Conservation (phyloP, 805 yeast genomes). For the Nakazawaea ishiwadae region DNA sequence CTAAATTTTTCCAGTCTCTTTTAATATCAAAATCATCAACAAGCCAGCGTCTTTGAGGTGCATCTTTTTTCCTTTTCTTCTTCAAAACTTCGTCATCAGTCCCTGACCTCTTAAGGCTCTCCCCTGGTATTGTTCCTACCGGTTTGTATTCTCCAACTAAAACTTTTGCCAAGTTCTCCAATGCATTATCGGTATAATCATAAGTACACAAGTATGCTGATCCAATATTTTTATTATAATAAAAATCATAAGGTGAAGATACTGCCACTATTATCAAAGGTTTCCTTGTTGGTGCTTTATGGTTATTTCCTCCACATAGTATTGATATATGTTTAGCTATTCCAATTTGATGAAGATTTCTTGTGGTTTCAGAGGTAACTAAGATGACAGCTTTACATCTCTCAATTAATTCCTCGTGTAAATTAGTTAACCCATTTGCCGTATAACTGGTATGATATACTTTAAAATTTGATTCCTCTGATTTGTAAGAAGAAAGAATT, state of each 20-base stretch:
- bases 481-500: slow-evolving; percentile 32
- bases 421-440: slow-evolving; percentile 48
- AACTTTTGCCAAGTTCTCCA: slow-evolving; percentile 43
- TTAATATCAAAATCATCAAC: slow-evolving; percentile 49
- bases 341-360: slow-evolving; percentile 59
- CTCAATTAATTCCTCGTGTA: slow-evolving; percentile 51
- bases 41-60: slow-evolving; percentile 38
- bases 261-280: slow-evolving; percentile 59
- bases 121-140: slow-evolving; percentile 55
- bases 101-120: slow-evolving; percentile 18
- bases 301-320: slow-evolving; percentile 40
- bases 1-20: slow-evolving; percentile 47
- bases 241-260: slow-evolving; percentile 58
- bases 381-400: slow-evolving; percentile 46
- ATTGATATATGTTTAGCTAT: slow-evolving; percentile 53
- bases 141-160: slow-evolving; percentile 51
- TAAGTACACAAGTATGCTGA: slow-evolving; percentile 56
- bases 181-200: slow-evolving; percentile 51
- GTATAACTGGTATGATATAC: slow-evolving; percentile 57
- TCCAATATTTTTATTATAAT: slow-evolving; percentile 48
- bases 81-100: slow-evolving; percentile 1
- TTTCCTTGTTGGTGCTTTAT: slow-evolving; percentile 30
- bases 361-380: slow-evolving; percentile 52
- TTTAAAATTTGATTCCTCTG: slow-evolving; percentile 29
- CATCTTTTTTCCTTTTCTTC: slow-evolving; percentile 15